Percentiles rank a stretch among this genome's conserved stretches.
Evolutionary conservation across 2,329 filamentous ascomycete species (phyloP).

Genomic region (Corynespora cassiicola): DNA sequence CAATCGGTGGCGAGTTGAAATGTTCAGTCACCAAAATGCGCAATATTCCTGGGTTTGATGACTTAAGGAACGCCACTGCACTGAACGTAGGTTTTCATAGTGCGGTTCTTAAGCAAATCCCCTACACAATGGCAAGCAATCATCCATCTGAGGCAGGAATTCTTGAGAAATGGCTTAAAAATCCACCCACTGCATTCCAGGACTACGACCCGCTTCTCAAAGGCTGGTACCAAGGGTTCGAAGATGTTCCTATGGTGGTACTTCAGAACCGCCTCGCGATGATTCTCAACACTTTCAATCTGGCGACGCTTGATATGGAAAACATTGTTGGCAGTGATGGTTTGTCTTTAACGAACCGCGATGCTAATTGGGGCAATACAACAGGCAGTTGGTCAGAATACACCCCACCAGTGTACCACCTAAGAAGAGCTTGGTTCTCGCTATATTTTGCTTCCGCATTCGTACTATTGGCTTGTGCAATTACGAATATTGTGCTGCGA

Average conservation of each 20-base stretch:
- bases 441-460: constrained; percentile 6
- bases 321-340: constrained; percentile 9
- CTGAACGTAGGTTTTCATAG: not conserved
- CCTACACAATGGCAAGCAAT: not conserved
- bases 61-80: not conserved
- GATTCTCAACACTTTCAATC: constrained; percentile 17
- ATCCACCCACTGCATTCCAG: not conserved
- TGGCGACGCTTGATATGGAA: constrained; percentile 1
- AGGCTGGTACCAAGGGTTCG: too few relatives aligned
- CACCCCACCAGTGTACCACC: not conserved
- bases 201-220: not conserved
- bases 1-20: not conserved
- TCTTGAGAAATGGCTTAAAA: constrained; percentile 2
- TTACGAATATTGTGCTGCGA: constrained; percentile 11
- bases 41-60: too few relatives aligned
- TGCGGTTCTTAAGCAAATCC: not conserved
- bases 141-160: not conserved
- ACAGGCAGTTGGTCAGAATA: constrained; percentile 1
- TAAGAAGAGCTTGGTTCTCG: not conserved
- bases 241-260: not conserved
- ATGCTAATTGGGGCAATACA: not conserved
- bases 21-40: not conserved
- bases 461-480: constrained; percentile 6
- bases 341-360: not conserved
- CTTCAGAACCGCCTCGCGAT: constrained; percentile 11